phyloP scores from a whole-genome alignment of 2,329 filamentous ascomycete genomes.

The Lizonia empirigonia region DNA sequence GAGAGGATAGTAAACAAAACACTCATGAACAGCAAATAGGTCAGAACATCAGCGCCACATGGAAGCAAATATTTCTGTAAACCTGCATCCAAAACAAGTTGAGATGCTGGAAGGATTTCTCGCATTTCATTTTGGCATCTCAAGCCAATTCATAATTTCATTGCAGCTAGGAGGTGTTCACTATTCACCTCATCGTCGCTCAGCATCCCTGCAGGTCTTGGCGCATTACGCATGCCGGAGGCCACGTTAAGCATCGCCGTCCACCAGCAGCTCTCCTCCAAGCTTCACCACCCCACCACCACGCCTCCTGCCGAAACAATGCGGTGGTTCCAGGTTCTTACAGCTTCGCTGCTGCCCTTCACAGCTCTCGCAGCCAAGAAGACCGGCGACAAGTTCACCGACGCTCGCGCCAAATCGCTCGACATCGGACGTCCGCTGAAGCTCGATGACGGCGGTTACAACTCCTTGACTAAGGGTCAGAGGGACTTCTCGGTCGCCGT shows the following conservation, averaged over 20 bases:
- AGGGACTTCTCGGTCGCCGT: constrained; percentile 84
- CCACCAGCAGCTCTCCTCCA: constrained; percentile 17
- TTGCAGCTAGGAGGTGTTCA: neutral
- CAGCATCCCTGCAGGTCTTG: constrained; percentile 27
- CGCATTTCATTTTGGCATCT: too few relatives aligned
- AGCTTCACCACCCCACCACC: constrained; percentile 21
- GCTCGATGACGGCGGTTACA: constrained; percentile 77
- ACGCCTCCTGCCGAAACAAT: constrained; percentile 57
- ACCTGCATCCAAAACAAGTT: too few relatives aligned
- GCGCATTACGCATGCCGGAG: constrained; percentile 42
- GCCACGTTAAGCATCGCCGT: constrained; percentile 40
- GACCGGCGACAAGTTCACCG: constrained; percentile 68
- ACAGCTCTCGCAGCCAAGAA: constrained; percentile 69
- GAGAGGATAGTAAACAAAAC: constrained; percentile 39
- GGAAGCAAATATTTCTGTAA: neutral
- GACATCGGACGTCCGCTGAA: constrained; percentile 69
- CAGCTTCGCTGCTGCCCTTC: constrained; percentile 67
- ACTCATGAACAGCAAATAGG: constrained; percentile 7
- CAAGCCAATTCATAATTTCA: too few relatives aligned
- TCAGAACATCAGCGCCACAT: constrained; percentile 5
- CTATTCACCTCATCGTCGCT: neutral
- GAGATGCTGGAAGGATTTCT: too few relatives aligned
- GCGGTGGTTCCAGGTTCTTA: constrained; percentile 66
- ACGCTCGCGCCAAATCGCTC: constrained; percentile 71
- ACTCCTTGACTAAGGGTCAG: constrained; percentile 73